A percentile compares a stretch with the other conserved stretches of the same genome.
These are phyloP conservation scores for Xanthoparmelia taractica DNA, from an alignment of 495 filamentous ascomycete species.

Conservation along the genomic window DNA sequence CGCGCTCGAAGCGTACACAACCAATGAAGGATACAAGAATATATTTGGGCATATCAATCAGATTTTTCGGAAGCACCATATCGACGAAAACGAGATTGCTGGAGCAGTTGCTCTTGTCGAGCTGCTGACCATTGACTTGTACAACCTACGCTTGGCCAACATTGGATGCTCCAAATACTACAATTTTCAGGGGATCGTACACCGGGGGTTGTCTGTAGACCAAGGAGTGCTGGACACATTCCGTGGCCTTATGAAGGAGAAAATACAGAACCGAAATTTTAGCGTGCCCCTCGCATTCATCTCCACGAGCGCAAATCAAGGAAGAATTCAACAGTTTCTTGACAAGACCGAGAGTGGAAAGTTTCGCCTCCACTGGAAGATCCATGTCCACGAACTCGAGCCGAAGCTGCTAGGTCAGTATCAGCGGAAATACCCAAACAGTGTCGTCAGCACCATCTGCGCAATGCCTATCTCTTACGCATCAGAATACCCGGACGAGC, in stretches of 20 bases:
- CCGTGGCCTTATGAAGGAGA: slow-evolving; percentile 5
- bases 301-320: slow-evolving; percentile 7
- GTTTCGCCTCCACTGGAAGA: slow-evolving; percentile 15
- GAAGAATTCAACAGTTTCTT: slow-evolving; percentile 11
- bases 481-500: slow-evolving; percentile 13
- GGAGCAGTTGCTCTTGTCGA: slow-evolving; percentile 10
- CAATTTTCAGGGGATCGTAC: slow-evolving; percentile 11
- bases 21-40: slow-evolving; percentile 10
- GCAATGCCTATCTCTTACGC: slow-evolving; percentile 14
- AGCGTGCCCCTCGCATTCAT: slow-evolving; percentile 11
- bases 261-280: slow-evolving; percentile 7
- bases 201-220: slow-evolving; percentile 11
- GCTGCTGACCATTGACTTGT: slow-evolving; percentile 15
- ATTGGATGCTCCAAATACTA: slow-evolving; percentile 6
- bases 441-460: slow-evolving; percentile 10
- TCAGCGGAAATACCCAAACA: slow-evolving; percentile 1
- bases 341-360: background rate
- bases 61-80: slow-evolving; percentile 11
- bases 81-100: slow-evolving; percentile 8
- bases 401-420: background rate
- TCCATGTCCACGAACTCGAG: slow-evolving; percentile 7
- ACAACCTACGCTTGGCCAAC: slow-evolving; percentile 15
- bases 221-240: slow-evolving; percentile 13
- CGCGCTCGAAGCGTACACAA: slow-evolving; percentile 15
- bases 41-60: slow-evolving; percentile 17